Evolutionary conservation across 1,284 basidiomycete genomes (phyloP).

Genomic region (Tilletia setariae): DNA sequence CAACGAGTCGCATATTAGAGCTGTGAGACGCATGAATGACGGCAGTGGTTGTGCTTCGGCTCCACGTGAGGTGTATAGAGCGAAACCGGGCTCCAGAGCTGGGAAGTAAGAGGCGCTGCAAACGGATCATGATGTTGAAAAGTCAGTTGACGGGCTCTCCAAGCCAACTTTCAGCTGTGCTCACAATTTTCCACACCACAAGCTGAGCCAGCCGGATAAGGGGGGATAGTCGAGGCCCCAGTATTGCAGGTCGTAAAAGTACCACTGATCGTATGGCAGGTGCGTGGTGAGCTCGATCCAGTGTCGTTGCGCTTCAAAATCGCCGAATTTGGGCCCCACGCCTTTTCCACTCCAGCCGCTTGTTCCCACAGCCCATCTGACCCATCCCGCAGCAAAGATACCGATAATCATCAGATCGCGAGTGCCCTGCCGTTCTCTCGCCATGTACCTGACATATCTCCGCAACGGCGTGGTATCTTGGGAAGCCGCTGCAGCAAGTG

Average conservation of each 20-base stretch:
- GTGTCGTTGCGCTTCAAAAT: conserved; percentile 89
- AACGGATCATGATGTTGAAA: neutral
- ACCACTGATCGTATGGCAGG: conserved; percentile 73
- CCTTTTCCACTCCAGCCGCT: conserved; percentile 74
- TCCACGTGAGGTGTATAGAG: conserved; percentile 71
- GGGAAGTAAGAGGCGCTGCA: conserved; percentile 26
- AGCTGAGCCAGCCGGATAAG: conserved; percentile 67
- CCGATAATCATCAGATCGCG: conserved; percentile 9
- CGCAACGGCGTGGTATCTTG: conserved; percentile 6
- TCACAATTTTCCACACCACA: conserved; percentile 24
- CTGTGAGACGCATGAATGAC: conserved; percentile 75
- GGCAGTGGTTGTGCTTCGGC: conserved; percentile 66
- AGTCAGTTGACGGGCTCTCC: neutral
- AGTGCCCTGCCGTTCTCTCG: conserved; percentile 8
- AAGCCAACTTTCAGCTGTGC: neutral
- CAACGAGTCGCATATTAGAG: conserved; percentile 67
- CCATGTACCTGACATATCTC: conserved; percentile 12
- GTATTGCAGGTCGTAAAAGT: conserved; percentile 77
- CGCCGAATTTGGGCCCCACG: conserved; percentile 78
- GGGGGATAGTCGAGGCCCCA: conserved; percentile 84
- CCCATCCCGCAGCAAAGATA: conserved; percentile 58
- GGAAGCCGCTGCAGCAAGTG: neutral
- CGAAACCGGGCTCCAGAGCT: conserved; percentile 57
- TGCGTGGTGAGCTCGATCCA: conserved; percentile 87
- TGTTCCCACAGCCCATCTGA: conserved; percentile 69